Evolutionary conservation across 129 eudicot genomes (phyloP), one percentile per base, ranked within the genome.

Genomic region (Arctium lappa): DNA sequence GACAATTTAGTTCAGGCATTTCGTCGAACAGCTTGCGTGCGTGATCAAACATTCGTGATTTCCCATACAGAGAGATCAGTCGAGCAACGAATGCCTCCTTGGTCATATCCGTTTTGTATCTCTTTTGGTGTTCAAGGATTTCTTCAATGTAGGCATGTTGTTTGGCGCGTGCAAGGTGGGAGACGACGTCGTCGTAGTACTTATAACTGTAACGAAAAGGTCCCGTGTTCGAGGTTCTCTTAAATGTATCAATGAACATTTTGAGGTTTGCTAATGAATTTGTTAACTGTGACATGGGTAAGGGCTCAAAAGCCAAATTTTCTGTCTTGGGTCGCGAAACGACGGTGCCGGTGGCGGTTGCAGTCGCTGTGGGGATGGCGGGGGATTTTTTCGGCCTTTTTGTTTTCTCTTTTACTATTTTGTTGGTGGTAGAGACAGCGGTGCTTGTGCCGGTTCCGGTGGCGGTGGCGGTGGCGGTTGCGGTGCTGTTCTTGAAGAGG

Each of bases 21-120:
- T 91, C 96, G 18, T 89, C 93, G 79, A 91, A 91, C 91, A 91
- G n/a, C 73, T 91, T 80, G 13, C 72, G 88, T 34, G 96, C 93
- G 44, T 89, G 85, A 6, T 88, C 89, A 69, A 78, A 82, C 96
- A 91, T 91, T 46, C 87, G 46, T 8, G 93, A 78, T 74, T 82
- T 82, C 2, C 91, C 93, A 71, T 91, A 91, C 13, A 86, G 65
- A 2, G 77, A 42, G 15, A 89, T 82, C 36, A 91, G 78, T 50
- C 91, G 79, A 34, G 22, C 82, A 0, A 83, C 85, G 63, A 89
- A 91, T 38, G 84, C 38, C 74, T 91, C 96, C 4, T 82, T 53
- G 44, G 72, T 60, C 72, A 91, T 88, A 6, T 86, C 88, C 0
- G 1, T 62, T 38, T 29, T 53, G 80, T 79, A 89, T 37, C 83